A percentile compares a stretch with the other conserved stretches of the same genome.
Conservation (phyloP, 805 yeast genomes). For the Candida hungchunana region DNA sequence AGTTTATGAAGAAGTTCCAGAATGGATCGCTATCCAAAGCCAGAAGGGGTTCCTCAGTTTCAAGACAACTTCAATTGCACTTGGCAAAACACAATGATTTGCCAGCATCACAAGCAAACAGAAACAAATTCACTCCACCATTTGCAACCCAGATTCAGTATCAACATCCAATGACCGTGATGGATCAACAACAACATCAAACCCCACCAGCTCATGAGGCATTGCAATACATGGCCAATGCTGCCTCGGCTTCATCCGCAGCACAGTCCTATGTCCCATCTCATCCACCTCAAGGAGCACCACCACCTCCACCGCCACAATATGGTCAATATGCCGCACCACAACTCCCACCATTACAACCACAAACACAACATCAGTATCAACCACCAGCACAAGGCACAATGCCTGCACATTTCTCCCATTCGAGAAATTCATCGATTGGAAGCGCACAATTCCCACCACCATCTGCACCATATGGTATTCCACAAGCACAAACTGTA, state of each 20-base stretch:
- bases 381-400: constrained; percentile 12
- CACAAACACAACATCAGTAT: constrained; percentile 9
- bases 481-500: constrained; percentile 5
- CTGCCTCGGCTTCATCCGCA: constrained; percentile 8
- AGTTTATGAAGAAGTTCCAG: constrained; percentile 74
- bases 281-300: constrained; percentile 7
- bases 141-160: constrained; percentile 31
- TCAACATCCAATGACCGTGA: constrained; percentile 27
- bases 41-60: constrained; percentile 76
- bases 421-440: constrained; percentile 14
- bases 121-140: constrained; percentile 29
- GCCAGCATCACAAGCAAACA: constrained; percentile 30
- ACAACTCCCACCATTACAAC: constrained; percentile 20
- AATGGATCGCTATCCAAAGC: constrained; percentile 71
- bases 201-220: constrained; percentile 16
- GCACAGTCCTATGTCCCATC: constrained; percentile 3
- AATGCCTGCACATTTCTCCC: constrained; percentile 9
- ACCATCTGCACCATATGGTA: constrained; percentile 8
- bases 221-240: constrained; percentile 17
- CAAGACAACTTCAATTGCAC: constrained; percentile 75
- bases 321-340: constrained; percentile 8
- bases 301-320: constrained; percentile 5
- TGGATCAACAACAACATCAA: constrained; percentile 24
- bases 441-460: constrained; percentile 15
- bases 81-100: constrained; percentile 43